Percentiles rank a stretch among this genome's conserved stretches.
These are phyloP conservation scores for Leishmania mexicana DNA, from an alignment of 208 protist genomes.

Conservation along the genomic window DNA sequence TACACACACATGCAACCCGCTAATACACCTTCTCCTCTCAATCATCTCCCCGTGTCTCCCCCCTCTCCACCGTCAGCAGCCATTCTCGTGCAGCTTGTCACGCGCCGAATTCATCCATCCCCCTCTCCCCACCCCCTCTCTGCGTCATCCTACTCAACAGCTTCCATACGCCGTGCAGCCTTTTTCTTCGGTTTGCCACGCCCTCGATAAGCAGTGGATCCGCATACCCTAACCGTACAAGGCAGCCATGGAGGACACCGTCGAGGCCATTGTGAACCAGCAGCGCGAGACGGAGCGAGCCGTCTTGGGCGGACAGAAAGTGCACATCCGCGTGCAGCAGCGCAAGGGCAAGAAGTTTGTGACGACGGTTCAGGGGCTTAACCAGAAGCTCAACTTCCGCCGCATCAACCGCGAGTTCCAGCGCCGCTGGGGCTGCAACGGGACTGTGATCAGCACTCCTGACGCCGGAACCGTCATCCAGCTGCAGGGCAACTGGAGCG, in stretches of 20 bases:
- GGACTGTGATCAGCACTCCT: constrained; percentile 86
- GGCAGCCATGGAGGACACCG: constrained; percentile 29
- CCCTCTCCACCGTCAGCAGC: background rate
- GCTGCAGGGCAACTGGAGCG: constrained; percentile 96
- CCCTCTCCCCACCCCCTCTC: background rate
- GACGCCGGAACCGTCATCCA: constrained; percentile 95
- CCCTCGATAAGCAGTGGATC: constrained; percentile 3
- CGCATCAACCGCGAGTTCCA: constrained; percentile 92
- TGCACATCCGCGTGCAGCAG: constrained; percentile 98
- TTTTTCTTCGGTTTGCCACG: constrained; percentile 16
- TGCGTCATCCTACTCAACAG: background rate
- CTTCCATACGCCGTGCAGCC: background rate
- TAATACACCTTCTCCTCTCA: background rate
- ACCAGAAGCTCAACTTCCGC: constrained; percentile 92
- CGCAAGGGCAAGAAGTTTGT: constrained; percentile 96
- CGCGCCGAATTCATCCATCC: background rate
- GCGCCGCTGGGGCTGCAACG: constrained; percentile 95
- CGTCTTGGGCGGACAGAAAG: constrained; percentile 67
- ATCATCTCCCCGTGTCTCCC: constrained; percentile 9
- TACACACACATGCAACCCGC: background rate
- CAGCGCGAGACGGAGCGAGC: constrained; percentile 70
- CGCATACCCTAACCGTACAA: no score
- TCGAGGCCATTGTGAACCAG: constrained; percentile 49
- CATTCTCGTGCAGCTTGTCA: background rate
- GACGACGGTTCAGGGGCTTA: constrained; percentile 96